Conservation (phyloP, 2,329 filamentous ascomycete genomes). For the Hirsutella rhossiliensis region DNA sequence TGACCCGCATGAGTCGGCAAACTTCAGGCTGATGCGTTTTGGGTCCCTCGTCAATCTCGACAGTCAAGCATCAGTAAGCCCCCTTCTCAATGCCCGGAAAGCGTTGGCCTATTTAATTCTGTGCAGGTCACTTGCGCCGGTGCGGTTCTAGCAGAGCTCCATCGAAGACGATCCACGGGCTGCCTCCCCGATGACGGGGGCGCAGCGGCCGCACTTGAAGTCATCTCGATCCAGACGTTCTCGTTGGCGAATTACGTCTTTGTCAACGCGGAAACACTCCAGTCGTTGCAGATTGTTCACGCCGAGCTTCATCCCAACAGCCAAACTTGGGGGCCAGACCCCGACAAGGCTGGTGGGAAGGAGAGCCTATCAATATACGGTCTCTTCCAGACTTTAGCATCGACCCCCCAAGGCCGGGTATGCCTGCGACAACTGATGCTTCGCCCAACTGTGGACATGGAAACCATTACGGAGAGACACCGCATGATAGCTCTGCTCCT, state of each 20-base stretch:
- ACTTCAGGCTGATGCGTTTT: constrained; percentile 52
- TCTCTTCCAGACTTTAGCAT: constrained; percentile 62
- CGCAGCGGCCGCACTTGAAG: constrained; percentile 36
- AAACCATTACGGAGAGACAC: constrained; percentile 60
- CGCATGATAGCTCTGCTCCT: constrained; percentile 55
- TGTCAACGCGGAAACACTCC: constrained; percentile 67
- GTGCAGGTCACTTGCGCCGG: constrained; percentile 68
- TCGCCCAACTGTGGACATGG: constrained; percentile 58
- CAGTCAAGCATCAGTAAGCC: constrained; percentile 51
- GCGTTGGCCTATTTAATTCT: background rate
- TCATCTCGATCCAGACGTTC: constrained; percentile 63
- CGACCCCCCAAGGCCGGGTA: constrained; percentile 66
- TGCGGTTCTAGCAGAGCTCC: constrained; percentile 70
- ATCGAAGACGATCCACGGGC: constrained; percentile 45
- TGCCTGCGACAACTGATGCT: constrained; percentile 72
- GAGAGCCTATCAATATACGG: constrained; percentile 78
- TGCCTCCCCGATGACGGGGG: constrained; percentile 49
- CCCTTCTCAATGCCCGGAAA: background rate
- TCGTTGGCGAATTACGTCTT: constrained; percentile 57
- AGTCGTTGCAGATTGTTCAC: constrained; percentile 74
- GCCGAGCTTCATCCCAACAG: constrained; percentile 74
- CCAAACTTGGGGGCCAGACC: constrained; percentile 51
- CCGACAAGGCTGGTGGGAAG: constrained; percentile 47
- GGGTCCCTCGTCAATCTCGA: constrained; percentile 63
- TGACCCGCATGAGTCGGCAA: background rate